These are phyloP conservation scores for Xerocomus spinulosus DNA, from an alignment of 768 basidiomycete species.

Conservation along the genomic window DNA sequence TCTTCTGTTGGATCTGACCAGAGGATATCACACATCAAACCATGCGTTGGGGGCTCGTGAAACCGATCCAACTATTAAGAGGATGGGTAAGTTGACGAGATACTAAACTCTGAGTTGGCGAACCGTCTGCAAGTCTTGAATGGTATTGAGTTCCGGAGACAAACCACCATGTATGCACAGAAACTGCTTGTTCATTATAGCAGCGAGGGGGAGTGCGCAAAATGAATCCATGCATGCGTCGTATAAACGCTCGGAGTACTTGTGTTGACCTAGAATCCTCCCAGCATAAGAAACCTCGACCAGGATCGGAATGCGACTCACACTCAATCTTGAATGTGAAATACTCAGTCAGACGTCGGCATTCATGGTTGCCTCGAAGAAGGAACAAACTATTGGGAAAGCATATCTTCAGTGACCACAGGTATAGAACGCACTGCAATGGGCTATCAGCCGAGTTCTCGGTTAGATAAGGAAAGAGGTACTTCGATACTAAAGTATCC, in stretches of 20 bases:
- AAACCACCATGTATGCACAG: conserved; percentile 72
- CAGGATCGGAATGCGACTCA: conserved; percentile 1
- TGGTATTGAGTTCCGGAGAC: conserved; percentile 63
- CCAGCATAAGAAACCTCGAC: conserved; percentile 3
- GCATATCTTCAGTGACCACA: conserved; percentile 62
- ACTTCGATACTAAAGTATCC: conserved; percentile 77
- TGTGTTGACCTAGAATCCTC: conserved; percentile 53
- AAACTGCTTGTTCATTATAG: conserved; percentile 79
- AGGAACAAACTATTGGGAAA: conserved; percentile 58
- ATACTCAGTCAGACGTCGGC: conserved; percentile 61
- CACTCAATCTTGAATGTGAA: conserved; percentile 59
- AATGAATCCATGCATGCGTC: conserved; percentile 73
- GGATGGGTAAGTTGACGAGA: neutral
- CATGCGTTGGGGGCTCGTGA: conserved; percentile 67
- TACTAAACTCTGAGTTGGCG: conserved; percentile 12
- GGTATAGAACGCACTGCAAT: conserved; percentile 49
- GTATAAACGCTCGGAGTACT: conserved; percentile 71
- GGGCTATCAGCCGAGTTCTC: conserved; percentile 2
- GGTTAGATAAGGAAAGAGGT: conserved; percentile 9
- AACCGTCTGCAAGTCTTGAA: conserved; percentile 61
- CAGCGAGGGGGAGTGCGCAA: conserved; percentile 66
- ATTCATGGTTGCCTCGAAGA: conserved; percentile 63
- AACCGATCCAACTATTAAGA: conserved; percentile 58
- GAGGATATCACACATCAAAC: conserved; percentile 71
- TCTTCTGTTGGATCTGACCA: conserved; percentile 75